These are phyloP conservation scores for Collybia sordida DNA, from an alignment of 768 basidiomycete genomes.

Conservation along the genomic window DNA sequence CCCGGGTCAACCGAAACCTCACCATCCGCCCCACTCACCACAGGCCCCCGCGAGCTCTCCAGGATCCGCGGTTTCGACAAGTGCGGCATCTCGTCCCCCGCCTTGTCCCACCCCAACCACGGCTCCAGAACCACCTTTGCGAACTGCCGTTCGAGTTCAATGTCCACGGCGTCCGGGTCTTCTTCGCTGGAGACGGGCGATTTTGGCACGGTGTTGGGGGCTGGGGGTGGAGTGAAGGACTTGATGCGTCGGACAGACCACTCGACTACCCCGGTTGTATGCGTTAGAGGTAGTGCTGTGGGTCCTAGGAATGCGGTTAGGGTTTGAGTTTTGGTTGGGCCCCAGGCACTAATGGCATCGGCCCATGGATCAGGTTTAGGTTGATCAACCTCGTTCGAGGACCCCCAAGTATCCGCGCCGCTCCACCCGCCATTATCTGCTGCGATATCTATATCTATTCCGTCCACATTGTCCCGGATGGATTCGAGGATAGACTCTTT, in stretches of 20 bases:
- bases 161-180: slow-evolving; percentile 33
- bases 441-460: neutral
- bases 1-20: slow-evolving; percentile 23
- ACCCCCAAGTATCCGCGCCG: slow-evolving; percentile 4
- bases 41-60: slow-evolving; percentile 29
- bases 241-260: slow-evolving; percentile 59
- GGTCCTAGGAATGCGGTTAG: slow-evolving; percentile 52
- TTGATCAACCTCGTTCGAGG: neutral
- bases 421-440: neutral
- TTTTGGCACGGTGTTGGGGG: slow-evolving; percentile 21
- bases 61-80: slow-evolving; percentile 36
- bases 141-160: slow-evolving; percentile 33
- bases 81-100: slow-evolving; percentile 28
- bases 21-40: slow-evolving; percentile 10
- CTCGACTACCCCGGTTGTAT: slow-evolving; percentile 66
- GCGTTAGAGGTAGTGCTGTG: slow-evolving; percentile 57
- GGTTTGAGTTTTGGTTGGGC: slow-evolving; percentile 18
- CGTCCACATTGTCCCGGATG: slow-evolving; percentile 14
- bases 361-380: slow-evolving; percentile 9
- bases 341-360: slow-evolving; percentile 15
- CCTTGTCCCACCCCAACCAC: slow-evolving; percentile 41
- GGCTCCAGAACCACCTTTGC: slow-evolving; percentile 38
- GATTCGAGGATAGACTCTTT: slow-evolving; percentile 10
- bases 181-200: slow-evolving; percentile 21
- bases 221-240: slow-evolving; percentile 38